Conservation (phyloP, 345 rosid genomes). For the Isatis tinctoria region DNA sequence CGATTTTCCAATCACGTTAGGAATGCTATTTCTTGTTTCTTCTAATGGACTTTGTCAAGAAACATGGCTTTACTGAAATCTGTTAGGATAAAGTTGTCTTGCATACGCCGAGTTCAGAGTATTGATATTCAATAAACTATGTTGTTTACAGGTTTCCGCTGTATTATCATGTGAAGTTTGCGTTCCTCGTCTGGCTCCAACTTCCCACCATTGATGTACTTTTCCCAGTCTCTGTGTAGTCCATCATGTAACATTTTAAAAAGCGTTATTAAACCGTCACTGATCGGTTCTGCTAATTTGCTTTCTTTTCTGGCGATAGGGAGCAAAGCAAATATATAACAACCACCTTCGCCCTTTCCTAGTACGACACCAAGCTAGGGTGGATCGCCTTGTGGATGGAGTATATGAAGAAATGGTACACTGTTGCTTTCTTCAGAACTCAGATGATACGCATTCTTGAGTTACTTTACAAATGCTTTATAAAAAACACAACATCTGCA, state of each 20-base stretch:
- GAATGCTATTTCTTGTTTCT: neutral
- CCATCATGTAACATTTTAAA: neutral
- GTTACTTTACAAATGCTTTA: neutral
- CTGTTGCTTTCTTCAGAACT: neutral
- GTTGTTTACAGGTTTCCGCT: constrained; percentile 48
- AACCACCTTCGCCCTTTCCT: constrained; percentile 61
- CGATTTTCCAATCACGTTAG: neutral
- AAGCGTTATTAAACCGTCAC: neutral
- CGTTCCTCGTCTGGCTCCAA: constrained; percentile 56
- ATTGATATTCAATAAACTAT: neutral
- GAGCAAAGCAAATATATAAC: constrained; percentile 54
- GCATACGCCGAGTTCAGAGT: neutral
- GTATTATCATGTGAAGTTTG: constrained; percentile 67
- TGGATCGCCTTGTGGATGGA: constrained; percentile 43
- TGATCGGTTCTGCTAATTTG: neutral
- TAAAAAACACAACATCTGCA: constrained; percentile 27
- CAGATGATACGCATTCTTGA: neutral
- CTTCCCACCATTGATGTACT: constrained; percentile 30
- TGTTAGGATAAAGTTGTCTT: neutral
- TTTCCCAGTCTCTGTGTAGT: neutral
- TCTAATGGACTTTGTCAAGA: neutral
- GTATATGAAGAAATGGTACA: constrained; percentile 45
- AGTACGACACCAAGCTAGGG: constrained; percentile 49
- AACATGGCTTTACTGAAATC: neutral
- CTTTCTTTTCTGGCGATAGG: constrained; percentile 26